phyloP scores from a whole-genome alignment of 208 protist genomes.

The Trypanosomatidae sp. region DNA sequence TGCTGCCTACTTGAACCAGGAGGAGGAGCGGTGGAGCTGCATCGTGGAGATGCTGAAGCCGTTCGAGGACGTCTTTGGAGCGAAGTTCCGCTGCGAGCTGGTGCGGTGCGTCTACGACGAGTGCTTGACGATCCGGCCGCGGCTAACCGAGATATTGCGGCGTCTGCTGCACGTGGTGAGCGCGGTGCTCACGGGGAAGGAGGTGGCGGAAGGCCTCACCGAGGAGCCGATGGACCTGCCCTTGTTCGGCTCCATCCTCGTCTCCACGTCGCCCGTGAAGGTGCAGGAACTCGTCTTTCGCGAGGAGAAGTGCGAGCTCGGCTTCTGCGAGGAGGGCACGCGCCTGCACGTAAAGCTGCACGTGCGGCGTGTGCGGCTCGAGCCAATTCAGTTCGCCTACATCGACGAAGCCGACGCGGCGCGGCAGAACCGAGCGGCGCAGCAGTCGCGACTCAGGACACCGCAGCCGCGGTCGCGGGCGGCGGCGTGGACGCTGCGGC shows the following conservation, averaged over 20 bases:
- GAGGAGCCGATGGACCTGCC: constrained; percentile 46
- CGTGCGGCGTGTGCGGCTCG: constrained; percentile 37
- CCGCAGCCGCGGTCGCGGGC: constrained; percentile 1
- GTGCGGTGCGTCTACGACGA: constrained; percentile 38
- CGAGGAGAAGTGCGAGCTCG: constrained; percentile 29
- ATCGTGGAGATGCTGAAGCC: constrained; percentile 30
- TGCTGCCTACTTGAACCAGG: constrained; percentile 36
- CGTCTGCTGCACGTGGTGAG: constrained; percentile 41
- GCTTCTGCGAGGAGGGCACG: constrained; percentile 40
- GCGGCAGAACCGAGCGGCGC: constrained; percentile 18
- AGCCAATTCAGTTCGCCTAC: constrained; percentile 55
- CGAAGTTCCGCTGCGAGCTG: constrained; percentile 38
- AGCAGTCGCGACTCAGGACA: not conserved
- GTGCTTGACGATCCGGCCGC: constrained; percentile 33
- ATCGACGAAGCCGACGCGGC: constrained; percentile 43
- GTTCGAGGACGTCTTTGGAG: constrained; percentile 50
- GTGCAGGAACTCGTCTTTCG: constrained; percentile 39
- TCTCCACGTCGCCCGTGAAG: constrained; percentile 43
- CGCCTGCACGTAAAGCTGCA: constrained; percentile 34
- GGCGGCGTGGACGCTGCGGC: constrained; percentile 7
- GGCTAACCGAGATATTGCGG: constrained; percentile 26
- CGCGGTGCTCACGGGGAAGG: constrained; percentile 26
- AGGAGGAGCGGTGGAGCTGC: constrained; percentile 37
- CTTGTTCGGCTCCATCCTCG: constrained; percentile 38
- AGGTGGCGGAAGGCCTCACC: constrained; percentile 25